Evolutionary conservation across 768 basidiomycete species (phyloP).

Genomic region (Boletus rufocinnamomeus): DNA sequence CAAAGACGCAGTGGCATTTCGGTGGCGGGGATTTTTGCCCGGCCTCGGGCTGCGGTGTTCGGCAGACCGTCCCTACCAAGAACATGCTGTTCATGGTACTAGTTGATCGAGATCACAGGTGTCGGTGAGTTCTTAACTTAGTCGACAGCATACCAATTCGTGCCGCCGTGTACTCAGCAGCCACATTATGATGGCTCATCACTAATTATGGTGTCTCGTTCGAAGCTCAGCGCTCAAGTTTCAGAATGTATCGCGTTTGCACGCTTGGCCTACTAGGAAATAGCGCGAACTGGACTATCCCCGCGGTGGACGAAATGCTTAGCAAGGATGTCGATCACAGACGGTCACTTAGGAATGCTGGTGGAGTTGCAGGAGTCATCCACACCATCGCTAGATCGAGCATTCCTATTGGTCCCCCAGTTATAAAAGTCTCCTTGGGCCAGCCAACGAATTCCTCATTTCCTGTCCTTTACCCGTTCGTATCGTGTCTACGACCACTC

Average conservation of each 20-base stretch:
- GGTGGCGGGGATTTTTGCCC: not conserved
- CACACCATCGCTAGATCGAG: not conserved
- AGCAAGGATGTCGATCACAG: constrained; percentile 1
- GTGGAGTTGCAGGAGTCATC: not conserved
- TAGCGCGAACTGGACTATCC: not conserved
- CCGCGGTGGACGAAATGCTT: not conserved
- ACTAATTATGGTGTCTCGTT: not conserved
- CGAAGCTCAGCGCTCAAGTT: not conserved
- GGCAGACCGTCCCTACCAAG: not conserved
- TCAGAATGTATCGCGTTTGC: not conserved
- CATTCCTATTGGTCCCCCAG: constrained; percentile 5
- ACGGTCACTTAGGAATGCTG: constrained; percentile 9
- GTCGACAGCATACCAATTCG: constrained; percentile 2
- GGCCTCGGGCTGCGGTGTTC: not conserved
- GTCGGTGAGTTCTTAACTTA: not conserved
- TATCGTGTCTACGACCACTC: not conserved
- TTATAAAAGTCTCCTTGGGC: constrained; percentile 16
- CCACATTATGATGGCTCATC: not conserved
- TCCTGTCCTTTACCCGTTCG: not conserved
- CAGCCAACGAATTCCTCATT: constrained; percentile 2
- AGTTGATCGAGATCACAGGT: not conserved
- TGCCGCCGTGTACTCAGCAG: not conserved
- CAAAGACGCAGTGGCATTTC: not conserved
- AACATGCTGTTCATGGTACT: not conserved
- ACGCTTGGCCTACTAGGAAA: not conserved